Base-by-base conservation (phyloP, 1,284 basidiomycete species). In the Tetrapyrgos nigripes region DNA sequence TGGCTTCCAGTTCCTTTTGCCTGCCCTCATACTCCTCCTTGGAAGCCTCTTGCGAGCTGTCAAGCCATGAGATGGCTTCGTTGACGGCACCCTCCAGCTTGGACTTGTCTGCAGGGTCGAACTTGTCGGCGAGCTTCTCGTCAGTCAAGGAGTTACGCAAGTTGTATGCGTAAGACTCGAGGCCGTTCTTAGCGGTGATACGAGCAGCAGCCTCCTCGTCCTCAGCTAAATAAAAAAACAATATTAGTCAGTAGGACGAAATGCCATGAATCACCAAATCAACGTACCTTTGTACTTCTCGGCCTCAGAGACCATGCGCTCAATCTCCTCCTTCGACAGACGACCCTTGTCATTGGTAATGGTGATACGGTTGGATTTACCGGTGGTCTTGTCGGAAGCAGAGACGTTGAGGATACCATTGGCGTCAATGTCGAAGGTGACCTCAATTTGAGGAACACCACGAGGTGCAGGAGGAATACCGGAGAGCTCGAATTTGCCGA, bases 341-440 rank as follows among this genome's bases (percentile, higher is more conserved):
- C 92, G 90, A 57, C 91, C 92, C 83, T 92, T 92, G 80, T 93
- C 91, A 80, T 94, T 94, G 72, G 88, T 92, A 79, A 94, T 76
- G 35, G 70, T 97, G 79, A 98, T 97, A 70, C 91, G 90, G 79
- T 92, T 94, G 58, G 92, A 94, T 80, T 98, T 98, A 71, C 97
- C 97, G 65, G 97, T 97, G 29, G 95, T 96, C 88, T 98, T 98
- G 83, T 98, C 97, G 59, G 92, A 83, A 37, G 97, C 96, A 50
- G 93, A 94, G 70, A 98, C 97, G 79, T 97, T 98, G 69, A 98
- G 78, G 77, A 98, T 97, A 84, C 94, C 94, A 82, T 98, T 98
- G 75, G 97, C 96, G 73, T 98, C 97, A 64, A 99, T 95, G 71
- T 99, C 97, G 82, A 99, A 99, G 61, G 95, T 97, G 76, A 98